Evolutionary conservation across 2,329 filamentous ascomycete genomes (phyloP).

Genomic region (Xylaria sp.): DNA sequence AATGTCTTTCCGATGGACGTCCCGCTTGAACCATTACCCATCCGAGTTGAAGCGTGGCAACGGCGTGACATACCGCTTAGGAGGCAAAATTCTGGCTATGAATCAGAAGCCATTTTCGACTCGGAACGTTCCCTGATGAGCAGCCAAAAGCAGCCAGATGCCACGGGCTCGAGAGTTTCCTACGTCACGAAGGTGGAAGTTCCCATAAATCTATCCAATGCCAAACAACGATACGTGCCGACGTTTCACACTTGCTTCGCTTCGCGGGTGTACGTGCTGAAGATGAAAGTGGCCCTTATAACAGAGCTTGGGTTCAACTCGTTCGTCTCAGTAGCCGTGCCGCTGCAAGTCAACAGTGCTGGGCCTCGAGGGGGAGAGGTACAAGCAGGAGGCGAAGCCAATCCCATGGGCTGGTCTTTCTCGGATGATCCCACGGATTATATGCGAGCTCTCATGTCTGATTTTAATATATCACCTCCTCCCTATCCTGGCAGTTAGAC

Average conservation of each 20-base stretch:
- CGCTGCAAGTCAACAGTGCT: slow-evolving; percentile 46
- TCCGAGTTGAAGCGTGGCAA: slow-evolving; percentile 39
- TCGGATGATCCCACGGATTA: slow-evolving; percentile 36
- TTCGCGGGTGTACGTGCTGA: slow-evolving; percentile 50
- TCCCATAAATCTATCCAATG: slow-evolving; percentile 43
- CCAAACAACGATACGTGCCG: slow-evolving; percentile 48
- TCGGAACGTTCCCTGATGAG: slow-evolving; percentile 25
- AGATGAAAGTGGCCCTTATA: slow-evolving; percentile 38
- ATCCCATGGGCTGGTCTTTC: slow-evolving; percentile 34
- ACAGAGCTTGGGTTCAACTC: slow-evolving; percentile 34
- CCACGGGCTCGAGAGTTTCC: slow-evolving; percentile 25
- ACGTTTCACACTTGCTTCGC: slow-evolving; percentile 55
- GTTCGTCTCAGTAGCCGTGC: slow-evolving; percentile 42
- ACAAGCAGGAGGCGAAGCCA: slow-evolving; percentile 24
- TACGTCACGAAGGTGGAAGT: slow-evolving; percentile 42
- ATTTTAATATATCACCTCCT: slow-evolving; percentile 8
- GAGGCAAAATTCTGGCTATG: slow-evolving; percentile 51
- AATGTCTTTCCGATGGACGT: slow-evolving; percentile 44
- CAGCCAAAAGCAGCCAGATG: neutral
- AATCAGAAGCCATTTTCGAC: slow-evolving; percentile 29
- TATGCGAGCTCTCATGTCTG: slow-evolving; percentile 42
- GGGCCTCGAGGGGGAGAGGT: slow-evolving; percentile 20
- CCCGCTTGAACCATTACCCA: slow-evolving; percentile 35
- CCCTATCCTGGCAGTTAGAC: neutral
- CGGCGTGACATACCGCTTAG: slow-evolving; percentile 31